Evolutionary conservation across 768 basidiomycete genomes (phyloP), one percentile per base, ranked within the genome.

Genomic region (Tylopilus plumbeoviolaceoides): DNA sequence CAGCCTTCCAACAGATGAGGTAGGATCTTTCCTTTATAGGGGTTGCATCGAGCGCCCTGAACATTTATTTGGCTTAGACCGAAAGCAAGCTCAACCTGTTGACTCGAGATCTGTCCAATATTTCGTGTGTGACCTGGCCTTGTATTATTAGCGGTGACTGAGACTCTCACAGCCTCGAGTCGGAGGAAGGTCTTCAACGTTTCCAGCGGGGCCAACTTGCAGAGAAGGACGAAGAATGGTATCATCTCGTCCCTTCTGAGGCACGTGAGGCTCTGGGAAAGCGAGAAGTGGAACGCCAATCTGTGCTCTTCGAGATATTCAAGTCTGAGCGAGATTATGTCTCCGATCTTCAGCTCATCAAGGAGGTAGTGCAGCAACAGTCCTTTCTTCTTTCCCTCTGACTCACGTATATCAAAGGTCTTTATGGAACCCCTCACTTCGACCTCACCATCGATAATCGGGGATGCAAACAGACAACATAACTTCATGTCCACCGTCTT

Each of bases 241-340:
- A 88, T 61, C 73, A 78, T 28, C 80, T 93, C 8, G 87, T 95
- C 2, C 85, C 91, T 1, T 61, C 72, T n/a, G 82, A 82, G 60
- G 82, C 92, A 0, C 74, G 79, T 15, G 83, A 86, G 27, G 80
- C 83, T 1, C 70, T 98, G 3, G 83, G 85, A 23, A 82, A 85
- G 63, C 68, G 80, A 46, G 93, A 97, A 66, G 84, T 94, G 20
- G 82, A 87, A 53, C 79, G 94, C 42, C 94, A 98, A 67, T 89
- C 84, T 23, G 82, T 84, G 36, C 78, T 99, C 7, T 95, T 94
- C 59, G 95, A 98, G 66, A 72, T 95, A 21, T 85, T 98, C 69
- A 87, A 91, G 67, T 84, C 87, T 0, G 97, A 99, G 72, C 78
- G 84, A 56, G 87, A 92, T 54, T 98, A 97, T 66, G 87, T 93